Percentiles rank a stretch among this genome's conserved stretches.
These are phyloP conservation scores for Acacia confusa DNA, from an alignment of 306 rosid species.

Conservation along the genomic window DNA sequence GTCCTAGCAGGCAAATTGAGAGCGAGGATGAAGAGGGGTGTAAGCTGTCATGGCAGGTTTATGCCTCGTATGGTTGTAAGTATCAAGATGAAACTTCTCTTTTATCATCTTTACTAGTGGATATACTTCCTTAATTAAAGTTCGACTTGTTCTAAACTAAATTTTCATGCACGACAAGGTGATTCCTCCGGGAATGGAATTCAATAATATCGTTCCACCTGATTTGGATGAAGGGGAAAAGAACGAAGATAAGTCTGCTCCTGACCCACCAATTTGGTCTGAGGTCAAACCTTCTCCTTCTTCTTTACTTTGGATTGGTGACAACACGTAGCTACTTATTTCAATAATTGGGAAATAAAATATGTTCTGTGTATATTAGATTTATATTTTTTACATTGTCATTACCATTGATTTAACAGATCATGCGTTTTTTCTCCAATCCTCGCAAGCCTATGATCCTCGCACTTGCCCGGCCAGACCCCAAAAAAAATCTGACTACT, in stretches of 20 bases:
- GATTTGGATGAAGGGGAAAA: slow-evolving; percentile 51
- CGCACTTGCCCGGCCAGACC: slow-evolving; percentile 98
- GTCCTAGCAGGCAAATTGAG: slow-evolving; percentile 89
- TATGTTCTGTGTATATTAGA: slow-evolving; percentile 19
- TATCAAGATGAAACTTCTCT: slow-evolving; percentile 1
- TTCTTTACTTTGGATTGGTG: slow-evolving; percentile 13
- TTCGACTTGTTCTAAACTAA: neutral
- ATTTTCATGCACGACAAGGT: slow-evolving; percentile 40
- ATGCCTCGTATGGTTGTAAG: slow-evolving; percentile 97
- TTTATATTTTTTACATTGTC: neutral
- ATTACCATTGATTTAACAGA: slow-evolving; percentile 60
- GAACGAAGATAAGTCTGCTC: slow-evolving; percentile 48
- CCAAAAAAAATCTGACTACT: slow-evolving; percentile 96
- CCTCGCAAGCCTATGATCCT: slow-evolving; percentile 98
- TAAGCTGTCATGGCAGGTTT: slow-evolving; percentile 94
- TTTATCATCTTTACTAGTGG: neutral
- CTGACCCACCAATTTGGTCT: slow-evolving; percentile 90
- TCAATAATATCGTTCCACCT: slow-evolving; percentile 84
- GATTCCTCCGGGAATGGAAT: slow-evolving; percentile 99
- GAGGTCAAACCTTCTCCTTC: slow-evolving; percentile 59
- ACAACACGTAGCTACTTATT: neutral
- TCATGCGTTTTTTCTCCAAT: slow-evolving; percentile 94
- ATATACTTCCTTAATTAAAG: neutral
- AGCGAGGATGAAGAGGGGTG: slow-evolving; percentile 86
- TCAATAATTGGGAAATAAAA: slow-evolving; percentile 8